These are phyloP conservation scores for Geotrichum phurueaensis DNA, from an alignment of 1,139 yeast species.

Conservation along the genomic window DNA sequence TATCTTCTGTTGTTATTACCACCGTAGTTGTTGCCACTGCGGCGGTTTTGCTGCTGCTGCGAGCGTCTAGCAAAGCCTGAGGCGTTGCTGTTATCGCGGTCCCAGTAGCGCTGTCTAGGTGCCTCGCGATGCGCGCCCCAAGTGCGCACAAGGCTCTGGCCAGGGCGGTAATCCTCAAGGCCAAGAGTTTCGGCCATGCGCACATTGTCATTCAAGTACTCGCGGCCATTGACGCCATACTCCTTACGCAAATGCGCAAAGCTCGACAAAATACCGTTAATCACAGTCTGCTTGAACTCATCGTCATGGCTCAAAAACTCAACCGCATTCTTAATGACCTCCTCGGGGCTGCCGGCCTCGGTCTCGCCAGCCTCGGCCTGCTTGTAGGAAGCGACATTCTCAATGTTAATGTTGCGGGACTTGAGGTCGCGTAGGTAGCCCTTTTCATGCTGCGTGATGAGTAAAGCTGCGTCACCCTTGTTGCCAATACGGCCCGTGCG, in stretches of 20 bases:
- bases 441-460: conserved; percentile 44
- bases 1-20: not conserved
- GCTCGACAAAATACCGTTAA: conserved; percentile 12
- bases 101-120: conserved; percentile 14
- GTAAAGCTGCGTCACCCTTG: conserved; percentile 87
- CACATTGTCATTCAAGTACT: conserved; percentile 11
- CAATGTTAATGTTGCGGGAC: conserved; percentile 23
- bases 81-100: conserved; percentile 9
- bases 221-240: conserved; percentile 17
- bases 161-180: conserved; percentile 8
- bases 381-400: conserved; percentile 14
- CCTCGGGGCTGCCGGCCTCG: conserved; percentile 5
- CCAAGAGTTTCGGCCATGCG: conserved; percentile 10
- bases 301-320: conserved; percentile 13
- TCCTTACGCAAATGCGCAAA: conserved; percentile 17
- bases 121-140: conserved; percentile 16
- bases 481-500: conserved; percentile 99
- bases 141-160: conserved; percentile 1
- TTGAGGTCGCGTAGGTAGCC: conserved; percentile 24
- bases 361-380: conserved; percentile 3
- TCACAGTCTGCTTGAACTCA: conserved; percentile 12
- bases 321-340: conserved; percentile 12
- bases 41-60: not conserved
- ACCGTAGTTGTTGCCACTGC: not conserved
- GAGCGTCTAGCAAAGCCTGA: conserved; percentile 17